Percentiles rank a stretch among this genome's conserved stretches.
Evolutionary conservation across 2,329 filamentous ascomycete species (phyloP).

Genomic region (Amphichorda felina): DNA sequence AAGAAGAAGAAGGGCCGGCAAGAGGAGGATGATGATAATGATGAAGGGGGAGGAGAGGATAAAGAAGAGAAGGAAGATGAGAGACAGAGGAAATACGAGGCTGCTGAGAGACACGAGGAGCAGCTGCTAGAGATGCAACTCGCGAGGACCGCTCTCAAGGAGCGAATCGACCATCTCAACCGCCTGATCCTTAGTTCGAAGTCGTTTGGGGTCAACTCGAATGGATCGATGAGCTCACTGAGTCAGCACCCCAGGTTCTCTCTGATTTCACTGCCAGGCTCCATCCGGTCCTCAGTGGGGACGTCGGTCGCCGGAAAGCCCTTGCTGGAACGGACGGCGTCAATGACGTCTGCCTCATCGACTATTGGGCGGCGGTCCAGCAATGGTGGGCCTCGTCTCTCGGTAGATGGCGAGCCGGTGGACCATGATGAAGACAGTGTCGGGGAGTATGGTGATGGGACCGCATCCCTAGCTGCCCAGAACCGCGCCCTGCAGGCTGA

Average conservation of each 20-base stretch:
- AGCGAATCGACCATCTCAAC: conserved; percentile 94
- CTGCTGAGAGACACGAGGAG: conserved; percentile 80
- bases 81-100: conserved; percentile 63
- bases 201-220: conserved; percentile 82
- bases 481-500: conserved; percentile 91
- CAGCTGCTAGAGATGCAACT: conserved; percentile 99
- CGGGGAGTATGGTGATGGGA: conserved; percentile 79
- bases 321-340: conserved; percentile 51
- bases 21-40: conserved; percentile 12
- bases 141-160: conserved; percentile 87
- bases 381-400: conserved; percentile 26
- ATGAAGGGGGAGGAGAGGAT: conserved; percentile 49
- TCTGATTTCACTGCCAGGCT: conserved; percentile 40
- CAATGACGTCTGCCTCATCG: conserved; percentile 51
- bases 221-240: conserved; percentile 58
- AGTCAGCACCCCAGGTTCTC: conserved; percentile 52
- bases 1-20: conserved; percentile 48
- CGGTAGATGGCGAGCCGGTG: conserved; percentile 26
- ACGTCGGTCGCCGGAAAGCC: conserved; percentile 42
- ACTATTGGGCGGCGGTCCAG: conserved; percentile 44
- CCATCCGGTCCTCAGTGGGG: conserved; percentile 57
- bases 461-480: conserved; percentile 70
- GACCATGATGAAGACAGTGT: conserved; percentile 56
- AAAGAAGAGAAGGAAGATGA: conserved; percentile 48
- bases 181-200: conserved; percentile 91